These are phyloP conservation scores for Boletus patriciae DNA, from an alignment of 768 basidiomycete genomes.

Conservation along the genomic window DNA sequence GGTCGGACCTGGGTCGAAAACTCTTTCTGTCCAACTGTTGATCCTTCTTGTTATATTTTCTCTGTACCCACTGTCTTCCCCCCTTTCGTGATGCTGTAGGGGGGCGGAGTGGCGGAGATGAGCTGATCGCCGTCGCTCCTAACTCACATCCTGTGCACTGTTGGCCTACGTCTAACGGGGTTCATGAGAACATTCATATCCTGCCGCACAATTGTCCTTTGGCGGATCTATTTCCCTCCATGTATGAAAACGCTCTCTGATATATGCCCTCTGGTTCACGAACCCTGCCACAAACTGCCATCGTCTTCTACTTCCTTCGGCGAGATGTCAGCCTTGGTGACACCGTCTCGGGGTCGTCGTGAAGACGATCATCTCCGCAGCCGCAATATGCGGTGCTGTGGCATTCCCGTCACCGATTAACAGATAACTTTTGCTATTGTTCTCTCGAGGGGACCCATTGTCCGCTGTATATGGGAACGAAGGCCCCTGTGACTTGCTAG, in stretches of 20 bases:
- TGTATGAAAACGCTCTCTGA: constrained; percentile 1
- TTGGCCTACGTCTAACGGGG: constrained; percentile 11
- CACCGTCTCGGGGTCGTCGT: neutral
- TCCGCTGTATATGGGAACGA: constrained; percentile 18
- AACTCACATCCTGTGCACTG: constrained; percentile 14
- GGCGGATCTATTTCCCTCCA: neutral
- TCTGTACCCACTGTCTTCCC: constrained; percentile 1
- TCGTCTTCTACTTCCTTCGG: neutral
- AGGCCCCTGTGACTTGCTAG: constrained; percentile 6
- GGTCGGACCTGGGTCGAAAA: neutral
- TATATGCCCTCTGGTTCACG: constrained; percentile 3
- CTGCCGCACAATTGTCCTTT: constrained; percentile 3
- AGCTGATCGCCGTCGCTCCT: constrained; percentile 31
- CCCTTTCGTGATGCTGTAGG: constrained; percentile 19
- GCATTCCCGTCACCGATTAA: constrained; percentile 7
- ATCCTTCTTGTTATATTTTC: constrained; percentile 1
- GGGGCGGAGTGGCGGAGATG: constrained; percentile 26
- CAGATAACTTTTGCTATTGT: constrained; percentile 10
- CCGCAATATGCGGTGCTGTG: constrained; percentile 10
- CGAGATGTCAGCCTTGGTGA: neutral
- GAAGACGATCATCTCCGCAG: constrained; percentile 14
- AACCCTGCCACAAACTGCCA: neutral
- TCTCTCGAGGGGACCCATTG: constrained; percentile 20
- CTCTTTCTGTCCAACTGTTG: neutral
- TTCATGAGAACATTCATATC: constrained; percentile 13